Evolutionary conservation across 2,329 filamentous ascomycete species (phyloP).

Genomic region (Fusarium beomiforme): DNA sequence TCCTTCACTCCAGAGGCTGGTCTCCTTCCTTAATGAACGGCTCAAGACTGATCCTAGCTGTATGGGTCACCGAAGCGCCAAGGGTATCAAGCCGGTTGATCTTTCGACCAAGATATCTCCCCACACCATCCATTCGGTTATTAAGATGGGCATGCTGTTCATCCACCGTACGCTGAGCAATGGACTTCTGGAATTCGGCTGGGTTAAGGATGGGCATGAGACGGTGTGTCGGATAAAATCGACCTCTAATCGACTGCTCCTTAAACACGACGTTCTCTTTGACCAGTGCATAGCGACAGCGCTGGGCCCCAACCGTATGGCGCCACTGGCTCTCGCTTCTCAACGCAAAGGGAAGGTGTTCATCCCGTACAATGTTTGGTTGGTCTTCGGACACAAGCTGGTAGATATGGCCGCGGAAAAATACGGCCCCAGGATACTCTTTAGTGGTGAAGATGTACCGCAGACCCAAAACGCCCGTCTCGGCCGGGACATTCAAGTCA

Average conservation of each 20-base stretch:
- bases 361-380: slow-evolving; percentile 46
- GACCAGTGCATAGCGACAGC: slow-evolving; percentile 53
- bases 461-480: slow-evolving; percentile 51
- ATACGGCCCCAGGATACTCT: slow-evolving; percentile 49
- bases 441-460: slow-evolving; percentile 52
- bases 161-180: slow-evolving; percentile 52
- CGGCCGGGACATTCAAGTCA: slow-evolving; percentile 48
- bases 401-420: slow-evolving; percentile 56
- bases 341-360: slow-evolving; percentile 54
- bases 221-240: slow-evolving; percentile 67
- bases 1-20: slow-evolving; percentile 17
- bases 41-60: slow-evolving; percentile 49
- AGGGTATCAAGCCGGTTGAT: slow-evolving; percentile 55
- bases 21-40: slow-evolving; percentile 50
- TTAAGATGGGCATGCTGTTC: slow-evolving; percentile 62
- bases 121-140: slow-evolving; percentile 58
- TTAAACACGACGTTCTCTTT: slow-evolving; percentile 58
- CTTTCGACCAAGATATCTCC: slow-evolving; percentile 54
- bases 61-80: slow-evolving; percentile 54
- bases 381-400: slow-evolving; percentile 46
- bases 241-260: slow-evolving; percentile 60
- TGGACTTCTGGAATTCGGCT: slow-evolving; percentile 49
- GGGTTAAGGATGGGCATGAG: slow-evolving; percentile 62
- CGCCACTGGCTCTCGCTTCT: slow-evolving; percentile 54
- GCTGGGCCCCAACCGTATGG: slow-evolving; percentile 45